Evolutionary conservation across 2,329 filamentous ascomycete species (phyloP).

Genomic region (Ascochyta fabae): DNA sequence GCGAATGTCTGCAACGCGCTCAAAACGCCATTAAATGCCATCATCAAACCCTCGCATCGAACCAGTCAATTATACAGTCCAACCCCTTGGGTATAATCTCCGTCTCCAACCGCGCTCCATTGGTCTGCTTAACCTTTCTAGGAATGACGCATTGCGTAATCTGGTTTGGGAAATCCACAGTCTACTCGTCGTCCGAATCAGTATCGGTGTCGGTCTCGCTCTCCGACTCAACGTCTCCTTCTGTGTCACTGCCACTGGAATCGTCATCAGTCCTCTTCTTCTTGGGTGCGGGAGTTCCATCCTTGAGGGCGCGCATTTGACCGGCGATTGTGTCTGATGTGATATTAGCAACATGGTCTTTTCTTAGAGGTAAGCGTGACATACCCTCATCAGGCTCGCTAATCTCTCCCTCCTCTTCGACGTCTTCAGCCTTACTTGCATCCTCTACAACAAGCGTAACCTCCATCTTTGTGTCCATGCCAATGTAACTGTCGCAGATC

Average conservation of each 20-base stretch:
- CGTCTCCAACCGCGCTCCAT: constrained; percentile 5
- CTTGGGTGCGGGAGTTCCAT: constrained; percentile 63
- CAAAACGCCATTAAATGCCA: constrained; percentile 42
- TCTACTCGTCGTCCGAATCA: constrained; percentile 51
- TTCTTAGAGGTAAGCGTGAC: constrained; percentile 8
- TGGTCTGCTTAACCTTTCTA: neutral
- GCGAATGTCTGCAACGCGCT: constrained; percentile 4
- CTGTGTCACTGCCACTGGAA: constrained; percentile 66
- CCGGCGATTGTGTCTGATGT: constrained; percentile 81
- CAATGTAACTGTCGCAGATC: constrained; percentile 92
- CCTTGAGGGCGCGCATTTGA: constrained; percentile 87
- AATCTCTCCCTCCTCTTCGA: constrained; percentile 90
- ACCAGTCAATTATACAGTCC: constrained; percentile 19
- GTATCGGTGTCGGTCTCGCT: constrained; percentile 58
- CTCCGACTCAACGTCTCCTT: constrained; percentile 64
- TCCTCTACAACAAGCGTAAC: constrained; percentile 90
- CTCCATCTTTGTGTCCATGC: constrained; percentile 90
- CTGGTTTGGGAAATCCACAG: neutral
- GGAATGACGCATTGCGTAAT: neutral
- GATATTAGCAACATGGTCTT: constrained; percentile 30
- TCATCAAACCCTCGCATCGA: constrained; percentile 9
- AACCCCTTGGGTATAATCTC: constrained; percentile 10
- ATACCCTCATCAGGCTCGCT: constrained; percentile 96
- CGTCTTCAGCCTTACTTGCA: constrained; percentile 79
- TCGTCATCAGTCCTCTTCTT: constrained; percentile 68